Conservation (phyloP, 805 yeast genomes). For the Barnettozyma pratensis region DNA sequence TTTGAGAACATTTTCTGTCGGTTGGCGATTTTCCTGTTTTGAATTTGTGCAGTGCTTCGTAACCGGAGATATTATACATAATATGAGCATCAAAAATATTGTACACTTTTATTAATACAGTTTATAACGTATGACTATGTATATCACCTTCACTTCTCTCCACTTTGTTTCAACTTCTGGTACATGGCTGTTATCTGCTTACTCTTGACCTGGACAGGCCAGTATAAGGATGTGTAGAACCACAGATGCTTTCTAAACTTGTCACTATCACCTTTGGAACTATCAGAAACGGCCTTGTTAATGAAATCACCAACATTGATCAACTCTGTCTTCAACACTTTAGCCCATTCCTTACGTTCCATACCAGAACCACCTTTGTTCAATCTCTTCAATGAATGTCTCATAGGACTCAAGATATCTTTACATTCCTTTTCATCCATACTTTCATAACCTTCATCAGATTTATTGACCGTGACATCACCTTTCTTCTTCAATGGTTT, state of each 20-base stretch:
- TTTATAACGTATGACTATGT: neutral
- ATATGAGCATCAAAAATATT: too few species aligned
- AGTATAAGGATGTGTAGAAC: constrained; percentile 77
- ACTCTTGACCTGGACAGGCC: constrained; percentile 86
- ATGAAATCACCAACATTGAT: constrained; percentile 73
- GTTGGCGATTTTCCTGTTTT: too few species aligned
- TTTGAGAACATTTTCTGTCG: too few species aligned
- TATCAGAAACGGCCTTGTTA: constrained; percentile 31
- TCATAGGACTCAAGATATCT: constrained; percentile 56
- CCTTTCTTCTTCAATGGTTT: neutral
- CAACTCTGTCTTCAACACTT: constrained; percentile 61
- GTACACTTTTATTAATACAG: neutral
- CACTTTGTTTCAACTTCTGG: constrained; percentile 40
- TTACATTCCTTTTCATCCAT: constrained; percentile 75
- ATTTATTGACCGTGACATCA: constrained; percentile 1
- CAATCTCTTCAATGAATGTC: constrained; percentile 58
- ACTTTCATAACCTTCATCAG: constrained; percentile 58
- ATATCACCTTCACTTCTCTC: neutral
- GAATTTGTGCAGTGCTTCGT: too few species aligned
- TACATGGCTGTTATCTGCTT: constrained; percentile 74
- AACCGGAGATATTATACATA: too few species aligned
- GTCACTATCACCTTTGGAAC: constrained; percentile 27
- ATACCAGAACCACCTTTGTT: constrained; percentile 69
- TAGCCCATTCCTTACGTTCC: constrained; percentile 74
- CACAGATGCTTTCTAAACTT: constrained; percentile 63